Evolutionary conservation across 2,329 filamentous ascomycete genomes (phyloP).

Genomic region (Verticillium tricorpus): DNA sequence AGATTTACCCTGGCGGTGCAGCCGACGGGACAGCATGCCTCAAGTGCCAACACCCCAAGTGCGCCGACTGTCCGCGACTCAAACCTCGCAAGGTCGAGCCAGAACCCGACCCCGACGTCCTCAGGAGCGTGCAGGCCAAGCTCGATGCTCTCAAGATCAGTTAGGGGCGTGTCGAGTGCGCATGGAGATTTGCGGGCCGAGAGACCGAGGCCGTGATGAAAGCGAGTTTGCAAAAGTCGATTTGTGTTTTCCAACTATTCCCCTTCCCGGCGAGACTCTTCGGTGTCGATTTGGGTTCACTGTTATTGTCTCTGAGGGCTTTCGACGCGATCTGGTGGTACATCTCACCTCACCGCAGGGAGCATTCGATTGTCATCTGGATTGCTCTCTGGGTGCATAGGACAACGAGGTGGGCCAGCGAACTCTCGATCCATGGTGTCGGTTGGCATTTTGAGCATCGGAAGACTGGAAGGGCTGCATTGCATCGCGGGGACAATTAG

Average conservation of each 20-base stretch:
- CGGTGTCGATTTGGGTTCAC: not conserved
- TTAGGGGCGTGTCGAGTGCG: not conserved
- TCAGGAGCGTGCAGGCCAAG: constrained; percentile 53
- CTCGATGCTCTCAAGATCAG: constrained; percentile 38
- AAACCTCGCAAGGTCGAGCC: constrained; percentile 57
- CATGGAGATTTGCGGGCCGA: not conserved
- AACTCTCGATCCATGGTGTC: not conserved
- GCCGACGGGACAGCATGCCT: constrained; percentile 51
- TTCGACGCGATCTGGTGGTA: too few relatives aligned
- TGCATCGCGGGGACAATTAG: not conserved
- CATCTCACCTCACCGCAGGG: not conserved
- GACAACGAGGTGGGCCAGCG: not conserved
- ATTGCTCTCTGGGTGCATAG: not conserved
- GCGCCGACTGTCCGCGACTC: constrained; percentile 53
- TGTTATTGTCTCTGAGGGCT: not conserved
- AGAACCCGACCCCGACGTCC: constrained; percentile 55
- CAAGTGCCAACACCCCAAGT: constrained; percentile 57
- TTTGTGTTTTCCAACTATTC: not conserved
- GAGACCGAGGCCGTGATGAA: not conserved
- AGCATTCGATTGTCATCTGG: not conserved
- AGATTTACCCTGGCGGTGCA: constrained; percentile 47
- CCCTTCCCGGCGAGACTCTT: not conserved
- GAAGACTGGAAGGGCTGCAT: not conserved
- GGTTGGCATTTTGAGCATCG: not conserved
- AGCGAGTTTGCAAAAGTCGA: not conserved